Percentiles rank a stretch among this genome's conserved stretches.
These are phyloP conservation scores for Albizia julibrissin DNA, from an alignment of 306 rosid species.

Conservation along the genomic window DNA sequence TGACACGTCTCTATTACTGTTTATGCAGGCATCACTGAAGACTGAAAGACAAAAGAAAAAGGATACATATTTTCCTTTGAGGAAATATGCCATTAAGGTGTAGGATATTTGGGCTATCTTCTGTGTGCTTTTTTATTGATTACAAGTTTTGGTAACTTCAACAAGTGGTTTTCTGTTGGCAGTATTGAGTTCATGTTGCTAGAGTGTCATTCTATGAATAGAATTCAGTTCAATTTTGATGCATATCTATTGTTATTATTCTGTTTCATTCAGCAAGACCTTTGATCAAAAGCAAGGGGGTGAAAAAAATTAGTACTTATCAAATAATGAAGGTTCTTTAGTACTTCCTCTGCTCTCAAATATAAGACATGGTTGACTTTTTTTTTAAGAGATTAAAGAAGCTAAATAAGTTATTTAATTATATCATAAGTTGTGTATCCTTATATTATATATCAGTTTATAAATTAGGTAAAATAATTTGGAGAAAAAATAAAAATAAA, in stretches of 20 bases:
- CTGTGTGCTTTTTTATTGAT: neutral
- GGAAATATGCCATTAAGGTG: slow-evolving; percentile 88
- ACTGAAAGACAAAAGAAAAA: slow-evolving; percentile 72
- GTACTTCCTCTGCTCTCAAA: too few species aligned
- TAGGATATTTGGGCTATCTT: slow-evolving; percentile 33
- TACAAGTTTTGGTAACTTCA: slow-evolving; percentile 37
- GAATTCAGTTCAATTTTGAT: neutral
- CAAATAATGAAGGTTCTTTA: neutral
- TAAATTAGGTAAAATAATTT: too few species aligned
- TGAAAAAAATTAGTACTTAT: neutral
- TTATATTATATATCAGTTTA: too few species aligned
- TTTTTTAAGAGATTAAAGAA: too few species aligned
- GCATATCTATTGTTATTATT: neutral
- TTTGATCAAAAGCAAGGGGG: neutral
- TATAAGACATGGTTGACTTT: too few species aligned
- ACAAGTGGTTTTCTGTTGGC: slow-evolving; percentile 23
- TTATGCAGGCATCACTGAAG: slow-evolving; percentile 67
- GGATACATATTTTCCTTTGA: slow-evolving; percentile 76
- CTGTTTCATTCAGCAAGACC: neutral
- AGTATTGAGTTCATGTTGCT: neutral
- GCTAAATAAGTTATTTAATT: too few species aligned
- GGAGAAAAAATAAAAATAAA: too few species aligned
- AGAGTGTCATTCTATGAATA: neutral
- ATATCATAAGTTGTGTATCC: too few species aligned
- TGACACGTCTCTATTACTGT: neutral